phyloP scores from a whole-genome alignment of 2,329 filamentous ascomycete species.

The Hypoxylon sp. region DNA sequence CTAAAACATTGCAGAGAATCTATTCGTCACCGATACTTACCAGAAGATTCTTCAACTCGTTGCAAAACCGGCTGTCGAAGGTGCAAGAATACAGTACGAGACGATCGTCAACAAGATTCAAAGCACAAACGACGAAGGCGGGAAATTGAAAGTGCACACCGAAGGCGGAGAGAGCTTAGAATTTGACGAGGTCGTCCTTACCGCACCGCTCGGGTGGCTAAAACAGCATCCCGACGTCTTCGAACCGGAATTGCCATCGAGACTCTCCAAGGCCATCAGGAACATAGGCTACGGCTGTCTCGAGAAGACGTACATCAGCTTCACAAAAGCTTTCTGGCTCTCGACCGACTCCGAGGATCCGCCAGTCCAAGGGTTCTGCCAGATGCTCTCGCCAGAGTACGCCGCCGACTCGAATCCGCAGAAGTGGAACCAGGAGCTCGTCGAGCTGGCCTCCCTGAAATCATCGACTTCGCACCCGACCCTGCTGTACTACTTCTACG shows the following conservation, averaged over 20 bases:
- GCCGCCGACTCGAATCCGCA: conserved; percentile 69
- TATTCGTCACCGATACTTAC: conserved; percentile 71
- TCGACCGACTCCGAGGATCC: conserved; percentile 54
- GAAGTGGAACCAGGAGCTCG: conserved; percentile 79
- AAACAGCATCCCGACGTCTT: conserved; percentile 70
- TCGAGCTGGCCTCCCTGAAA: conserved; percentile 79
- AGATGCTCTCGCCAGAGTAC: conserved; percentile 81
- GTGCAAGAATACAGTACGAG: conserved; percentile 65
- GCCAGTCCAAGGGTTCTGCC: conserved; percentile 73
- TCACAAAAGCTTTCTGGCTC: conserved; percentile 81
- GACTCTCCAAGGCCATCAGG: conserved; percentile 70
- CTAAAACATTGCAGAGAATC: conserved; percentile 60
- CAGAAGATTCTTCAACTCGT: conserved; percentile 68
- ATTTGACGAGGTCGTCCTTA: conserved; percentile 78
- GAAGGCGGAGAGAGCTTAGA: conserved; percentile 58
- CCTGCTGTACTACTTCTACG: conserved; percentile 84
- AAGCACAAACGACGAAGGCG: conserved; percentile 47
- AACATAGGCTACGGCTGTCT: conserved; percentile 76
- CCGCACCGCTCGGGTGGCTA: conserved; percentile 75
- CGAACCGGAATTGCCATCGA: conserved; percentile 67
- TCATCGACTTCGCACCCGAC: conserved; percentile 75
- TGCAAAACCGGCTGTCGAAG: conserved; percentile 65
- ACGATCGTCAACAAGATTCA: conserved; percentile 61
- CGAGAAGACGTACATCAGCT: conserved; percentile 78
- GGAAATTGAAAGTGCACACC: conserved; percentile 59